phyloP scores from a whole-genome alignment of 2,329 filamentous ascomycete genomes.

The Alternaria postmessia region DNA sequence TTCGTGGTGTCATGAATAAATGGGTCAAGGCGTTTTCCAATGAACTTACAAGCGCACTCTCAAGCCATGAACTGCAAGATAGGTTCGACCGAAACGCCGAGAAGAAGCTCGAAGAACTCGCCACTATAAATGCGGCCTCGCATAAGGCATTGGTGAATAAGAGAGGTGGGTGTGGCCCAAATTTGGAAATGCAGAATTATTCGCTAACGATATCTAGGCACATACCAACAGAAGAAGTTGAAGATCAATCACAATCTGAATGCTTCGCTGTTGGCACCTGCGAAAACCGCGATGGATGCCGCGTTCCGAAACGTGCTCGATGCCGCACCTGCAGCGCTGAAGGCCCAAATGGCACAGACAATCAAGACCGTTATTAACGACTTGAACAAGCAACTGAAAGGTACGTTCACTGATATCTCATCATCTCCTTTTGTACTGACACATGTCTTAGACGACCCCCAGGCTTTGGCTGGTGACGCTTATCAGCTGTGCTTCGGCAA shows the following conservation, averaged over 20 bases:
- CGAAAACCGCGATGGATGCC: not conserved
- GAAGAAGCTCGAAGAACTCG: constrained; percentile 1
- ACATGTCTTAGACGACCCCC: constrained; percentile 11
- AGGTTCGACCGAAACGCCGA: constrained; percentile 8
- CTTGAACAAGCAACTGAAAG: constrained; percentile 8
- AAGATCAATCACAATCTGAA: constrained; percentile 10
- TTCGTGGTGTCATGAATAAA: not conserved
- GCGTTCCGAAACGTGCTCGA: constrained; percentile 8
- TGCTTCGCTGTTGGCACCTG: constrained; percentile 3
- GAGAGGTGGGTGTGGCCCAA: not conserved
- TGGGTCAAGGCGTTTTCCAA: not conserved
- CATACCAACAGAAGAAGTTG: constrained; percentile 14
- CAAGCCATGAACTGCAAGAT: not conserved
- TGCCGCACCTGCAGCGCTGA: not conserved
- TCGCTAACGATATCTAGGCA: constrained; percentile 1
- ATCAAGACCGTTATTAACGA: constrained; percentile 3
- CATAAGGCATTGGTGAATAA: constrained; percentile 8
- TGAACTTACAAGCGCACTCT: not conserved
- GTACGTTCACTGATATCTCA: not conserved
- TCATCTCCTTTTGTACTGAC: not conserved
- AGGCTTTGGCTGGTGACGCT: constrained; percentile 16
- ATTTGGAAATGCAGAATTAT: not conserved
- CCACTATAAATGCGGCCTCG: not conserved
- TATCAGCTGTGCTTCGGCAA: constrained; percentile 18
- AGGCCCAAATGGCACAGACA: constrained; percentile 7